A percentile compares a stretch with the other conserved stretches of the same genome.
phyloP scores from a whole-genome alignment of 768 basidiomycete species.

The Tricholoma furcatifolium region DNA sequence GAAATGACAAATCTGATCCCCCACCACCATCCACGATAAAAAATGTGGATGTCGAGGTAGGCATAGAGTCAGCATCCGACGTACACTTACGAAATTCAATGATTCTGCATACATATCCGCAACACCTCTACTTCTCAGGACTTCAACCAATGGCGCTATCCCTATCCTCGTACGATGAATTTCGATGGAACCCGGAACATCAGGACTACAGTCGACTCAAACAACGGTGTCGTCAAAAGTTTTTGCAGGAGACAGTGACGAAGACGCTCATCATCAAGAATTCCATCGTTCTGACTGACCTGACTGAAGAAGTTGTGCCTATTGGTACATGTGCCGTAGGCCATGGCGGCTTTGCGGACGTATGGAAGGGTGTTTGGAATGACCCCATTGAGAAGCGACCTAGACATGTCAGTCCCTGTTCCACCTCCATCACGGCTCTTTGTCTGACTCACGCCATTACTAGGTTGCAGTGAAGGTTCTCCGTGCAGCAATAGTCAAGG shows the following conservation, averaged over 20 bases:
- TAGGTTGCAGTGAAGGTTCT: slow-evolving; percentile 61
- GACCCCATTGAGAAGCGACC: slow-evolving; percentile 41
- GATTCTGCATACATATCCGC: slow-evolving; percentile 52
- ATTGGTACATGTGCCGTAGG: slow-evolving; percentile 47
- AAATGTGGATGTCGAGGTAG: slow-evolving; percentile 42
- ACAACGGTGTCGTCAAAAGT: slow-evolving; percentile 57
- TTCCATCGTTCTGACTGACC: slow-evolving; percentile 45
- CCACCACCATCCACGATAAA: slow-evolving; percentile 15
- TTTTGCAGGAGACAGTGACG: slow-evolving; percentile 50
- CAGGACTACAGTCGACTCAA: slow-evolving; percentile 55
- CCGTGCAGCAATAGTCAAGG: slow-evolving; percentile 48
- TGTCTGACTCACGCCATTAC: slow-evolving; percentile 3
- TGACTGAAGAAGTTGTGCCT: slow-evolving; percentile 53
- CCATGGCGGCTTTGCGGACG: slow-evolving; percentile 59
- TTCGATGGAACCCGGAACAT: slow-evolving; percentile 53
- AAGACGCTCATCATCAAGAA: slow-evolving; percentile 55
- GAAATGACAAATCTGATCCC: slow-evolving; percentile 22
- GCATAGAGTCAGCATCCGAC: slow-evolving; percentile 50
- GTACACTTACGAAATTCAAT: slow-evolving; percentile 62
- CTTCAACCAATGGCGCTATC: slow-evolving; percentile 51
- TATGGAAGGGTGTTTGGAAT: slow-evolving; percentile 59
- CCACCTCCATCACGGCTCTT: not conserved
- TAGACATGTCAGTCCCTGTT: slow-evolving; percentile 25
- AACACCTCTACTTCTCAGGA: slow-evolving; percentile 50
- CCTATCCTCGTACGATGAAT: slow-evolving; percentile 56